Evolutionary conservation across 2,329 filamentous ascomycete species (phyloP).

Genomic region (Ophiostoma novo-ulmi): DNA sequence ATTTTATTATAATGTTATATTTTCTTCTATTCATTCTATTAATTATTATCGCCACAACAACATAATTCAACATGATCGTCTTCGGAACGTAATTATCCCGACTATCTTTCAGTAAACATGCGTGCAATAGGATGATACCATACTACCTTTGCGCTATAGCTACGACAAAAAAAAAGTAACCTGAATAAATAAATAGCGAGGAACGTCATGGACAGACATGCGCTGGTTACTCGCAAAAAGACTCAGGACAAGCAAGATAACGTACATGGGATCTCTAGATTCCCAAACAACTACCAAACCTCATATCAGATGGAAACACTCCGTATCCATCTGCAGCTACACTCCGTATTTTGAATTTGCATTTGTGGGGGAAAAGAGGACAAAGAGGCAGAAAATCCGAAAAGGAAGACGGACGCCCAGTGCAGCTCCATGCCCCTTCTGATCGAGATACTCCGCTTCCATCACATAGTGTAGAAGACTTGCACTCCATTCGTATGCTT

Average conservation of each 20-base stretch:
- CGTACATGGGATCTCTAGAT: too few relatives aligned
- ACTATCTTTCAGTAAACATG: neutral
- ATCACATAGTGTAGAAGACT: neutral
- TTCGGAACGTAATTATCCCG: neutral
- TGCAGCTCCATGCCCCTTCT: neutral
- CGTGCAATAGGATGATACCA: neutral
- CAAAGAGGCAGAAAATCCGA: neutral
- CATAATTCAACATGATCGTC: too few relatives aligned
- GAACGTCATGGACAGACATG: neutral
- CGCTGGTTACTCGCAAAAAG: too few relatives aligned
- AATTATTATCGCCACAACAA: neutral
- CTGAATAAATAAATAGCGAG: neutral
- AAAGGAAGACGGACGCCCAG: neutral
- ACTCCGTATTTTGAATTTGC: constrained; percentile 7
- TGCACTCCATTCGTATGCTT: neutral
- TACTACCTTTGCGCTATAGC: neutral
- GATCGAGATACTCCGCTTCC: neutral
- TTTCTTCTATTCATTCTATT: neutral
- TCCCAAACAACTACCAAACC: too few relatives aligned
- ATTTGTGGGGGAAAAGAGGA: neutral
- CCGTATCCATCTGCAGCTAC: neutral
- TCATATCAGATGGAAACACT: neutral
- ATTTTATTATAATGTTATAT: neutral
- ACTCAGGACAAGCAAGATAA: neutral
- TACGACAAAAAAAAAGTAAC: neutral